Evolutionary conservation across 108 stramenopile species (phyloP), one percentile per base, ranked within the genome.

Genomic region (Nitzschia palea): DNA sequence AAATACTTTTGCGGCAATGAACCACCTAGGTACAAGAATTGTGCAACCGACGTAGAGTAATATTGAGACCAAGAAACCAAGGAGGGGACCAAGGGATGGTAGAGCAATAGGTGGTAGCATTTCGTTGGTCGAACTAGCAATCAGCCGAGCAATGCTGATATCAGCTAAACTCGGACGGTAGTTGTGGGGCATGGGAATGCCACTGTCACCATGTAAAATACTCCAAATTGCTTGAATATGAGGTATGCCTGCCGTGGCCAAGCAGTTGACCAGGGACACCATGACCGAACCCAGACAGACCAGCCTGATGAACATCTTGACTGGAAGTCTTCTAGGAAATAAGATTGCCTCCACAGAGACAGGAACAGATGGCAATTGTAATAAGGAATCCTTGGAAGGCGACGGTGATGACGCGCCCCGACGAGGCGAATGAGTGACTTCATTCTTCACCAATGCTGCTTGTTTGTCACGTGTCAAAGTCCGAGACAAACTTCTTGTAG

Each of bases 21-120:
- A 81, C 87, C 87, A 88, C 36, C 54, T 68, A 22, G 87, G 87
- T 14, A 80, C 32, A 55, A 88, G 59, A 22, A 79, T 31, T 17
- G 73, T 74, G 37, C 70, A 65, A 22, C 71, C 77, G 10, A 85
- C 57, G 25, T 70, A 75, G 0, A 70, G 2, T 9, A 67, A 18
- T 17, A 79, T 15, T 10, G 83, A 79, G 9, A 45, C 27, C 9
- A 85, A 53, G 8, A 78, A 52, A 42, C 71, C 74, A 30, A 88
- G 37, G 1, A 88, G 43, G 14, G 84, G 79, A 27, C 68, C 53
- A 10, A 74, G 47, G 4, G 82, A 73, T 12, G 87, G 87, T 23
- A 88, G 44, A 62, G 62, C 52, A 10, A 43, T 47, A 0, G 84
- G 80, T 3, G 87, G 87, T 15, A 88, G 22, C 37, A 73, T 64